Percentiles rank a stretch among this genome's conserved stretches.
phyloP scores from a whole-genome alignment of 2,329 filamentous ascomycete genomes.

The Paraphaeosphaeria minitans region DNA sequence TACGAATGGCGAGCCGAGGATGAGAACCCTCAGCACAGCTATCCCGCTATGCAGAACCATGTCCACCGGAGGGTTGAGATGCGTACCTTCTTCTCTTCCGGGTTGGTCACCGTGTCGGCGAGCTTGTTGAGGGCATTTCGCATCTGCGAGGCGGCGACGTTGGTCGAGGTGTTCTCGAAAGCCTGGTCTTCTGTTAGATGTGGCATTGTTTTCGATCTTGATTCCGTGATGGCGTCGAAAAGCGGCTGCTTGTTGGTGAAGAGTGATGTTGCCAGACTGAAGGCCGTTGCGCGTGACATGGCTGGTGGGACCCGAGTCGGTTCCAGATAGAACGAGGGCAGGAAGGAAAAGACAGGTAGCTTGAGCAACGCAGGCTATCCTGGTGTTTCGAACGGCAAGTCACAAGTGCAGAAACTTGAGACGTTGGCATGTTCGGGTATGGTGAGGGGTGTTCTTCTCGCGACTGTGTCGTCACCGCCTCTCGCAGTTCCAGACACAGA shows the following conservation, averaged over 20 bases:
- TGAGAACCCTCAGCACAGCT: neutral
- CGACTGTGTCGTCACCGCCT: conserved; percentile 10
- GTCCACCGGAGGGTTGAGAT: neutral
- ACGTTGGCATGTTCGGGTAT: neutral
- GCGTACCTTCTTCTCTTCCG: conserved; percentile 75
- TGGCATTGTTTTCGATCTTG: conserved; percentile 9
- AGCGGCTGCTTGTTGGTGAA: neutral
- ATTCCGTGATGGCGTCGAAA: neutral
- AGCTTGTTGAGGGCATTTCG: conserved; percentile 95
- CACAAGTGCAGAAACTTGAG: neutral
- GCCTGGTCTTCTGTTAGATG: conserved; percentile 63
- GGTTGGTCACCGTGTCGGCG: conserved; percentile 85
- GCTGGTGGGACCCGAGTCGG: neutral
- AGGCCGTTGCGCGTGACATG: neutral
- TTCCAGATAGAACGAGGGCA: neutral
- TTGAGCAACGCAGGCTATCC: neutral
- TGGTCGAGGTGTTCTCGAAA: conserved; percentile 99
- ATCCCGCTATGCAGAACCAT: neutral
- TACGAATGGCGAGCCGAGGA: neutral
- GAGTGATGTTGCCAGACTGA: neutral
- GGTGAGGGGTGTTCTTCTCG: conserved; percentile 5
- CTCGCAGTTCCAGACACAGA: neutral
- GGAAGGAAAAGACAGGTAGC: neutral
- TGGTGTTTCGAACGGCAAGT: neutral
- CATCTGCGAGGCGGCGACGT: conserved; percentile 98